phyloP scores from a whole-genome alignment of 2,329 filamentous ascomycete species.

The Orbilia blumenaviensis region DNA sequence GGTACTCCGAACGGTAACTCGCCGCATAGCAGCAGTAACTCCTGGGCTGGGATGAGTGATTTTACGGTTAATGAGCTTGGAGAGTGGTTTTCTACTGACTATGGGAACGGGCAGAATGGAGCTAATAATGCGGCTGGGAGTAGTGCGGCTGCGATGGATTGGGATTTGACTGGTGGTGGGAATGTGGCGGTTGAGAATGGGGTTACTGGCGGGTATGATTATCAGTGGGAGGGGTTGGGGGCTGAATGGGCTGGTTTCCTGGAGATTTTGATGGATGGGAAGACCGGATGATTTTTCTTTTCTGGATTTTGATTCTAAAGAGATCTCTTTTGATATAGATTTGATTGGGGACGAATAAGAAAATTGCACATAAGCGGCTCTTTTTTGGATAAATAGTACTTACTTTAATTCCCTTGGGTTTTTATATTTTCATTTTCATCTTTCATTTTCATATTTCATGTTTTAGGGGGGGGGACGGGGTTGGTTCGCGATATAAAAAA shows the following conservation, averaged over 20 bases:
- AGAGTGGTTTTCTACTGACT: slow-evolving; percentile 49
- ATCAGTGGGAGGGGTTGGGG: slow-evolving; percentile 47
- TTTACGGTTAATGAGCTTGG: slow-evolving; percentile 45
- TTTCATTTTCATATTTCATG: not conserved
- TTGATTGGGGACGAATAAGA: not conserved
- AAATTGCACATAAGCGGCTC: too few species aligned
- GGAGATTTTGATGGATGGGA: slow-evolving; percentile 53
- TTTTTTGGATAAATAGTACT: too few species aligned
- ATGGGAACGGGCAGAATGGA: not conserved
- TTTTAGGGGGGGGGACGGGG: too few species aligned
- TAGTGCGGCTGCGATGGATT: slow-evolving; percentile 29
- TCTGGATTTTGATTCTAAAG: not conserved
- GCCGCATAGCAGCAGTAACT: slow-evolving; percentile 44
- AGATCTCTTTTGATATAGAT: not conserved
- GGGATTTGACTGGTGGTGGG: slow-evolving; percentile 46
- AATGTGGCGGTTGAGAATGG: slow-evolving; percentile 49
- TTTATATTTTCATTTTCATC: not conserved
- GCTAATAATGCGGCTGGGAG: not conserved
- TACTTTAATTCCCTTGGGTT: too few species aligned
- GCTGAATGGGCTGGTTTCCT: slow-evolving; percentile 51
- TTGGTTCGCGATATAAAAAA: too few species aligned
- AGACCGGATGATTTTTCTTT: slow-evolving; percentile 30
- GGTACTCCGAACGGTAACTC: slow-evolving; percentile 51
- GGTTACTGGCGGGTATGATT: slow-evolving; percentile 51
- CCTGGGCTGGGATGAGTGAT: slow-evolving; percentile 44